A percentile compares a stretch with the other conserved stretches of the same genome.
phyloP scores from a whole-genome alignment of 352 stramenopile species.

The Blastocystis sp. region DNA sequence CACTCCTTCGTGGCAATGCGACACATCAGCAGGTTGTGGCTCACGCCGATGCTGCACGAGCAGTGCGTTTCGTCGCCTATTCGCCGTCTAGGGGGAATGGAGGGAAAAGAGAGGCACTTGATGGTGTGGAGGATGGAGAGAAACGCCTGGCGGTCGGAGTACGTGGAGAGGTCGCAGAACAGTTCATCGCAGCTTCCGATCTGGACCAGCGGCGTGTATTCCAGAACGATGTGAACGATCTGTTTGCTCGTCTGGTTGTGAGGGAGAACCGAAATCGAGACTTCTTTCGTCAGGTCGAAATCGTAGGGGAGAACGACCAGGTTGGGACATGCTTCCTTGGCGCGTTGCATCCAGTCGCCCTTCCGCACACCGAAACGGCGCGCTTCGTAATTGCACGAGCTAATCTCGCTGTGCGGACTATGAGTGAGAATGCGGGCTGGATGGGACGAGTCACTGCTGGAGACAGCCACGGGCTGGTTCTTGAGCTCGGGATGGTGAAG shows the following conservation, averaged over 20 bases:
- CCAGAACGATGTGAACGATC: constrained; percentile 25
- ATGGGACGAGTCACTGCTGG: constrained; percentile 7
- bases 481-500: constrained; percentile 7
- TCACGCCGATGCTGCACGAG: constrained; percentile 18
- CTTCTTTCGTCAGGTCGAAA: constrained; percentile 3
- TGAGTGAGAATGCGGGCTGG: not conserved
- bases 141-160: not conserved
- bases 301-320: constrained; percentile 61
- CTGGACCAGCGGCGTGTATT: constrained; percentile 31
- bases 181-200: constrained; percentile 60
- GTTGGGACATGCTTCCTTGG: constrained; percentile 45
- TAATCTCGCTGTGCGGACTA: constrained; percentile 57
- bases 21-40: constrained; percentile 42
- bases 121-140: constrained; percentile 12
- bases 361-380: constrained; percentile 11
- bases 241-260: not conserved
- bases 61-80: constrained; percentile 24
- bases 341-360: constrained; percentile 51
- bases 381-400: constrained; percentile 61
- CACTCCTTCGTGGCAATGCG: constrained; percentile 56
- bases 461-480: constrained; percentile 2
- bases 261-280: not conserved
- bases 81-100: not conserved
- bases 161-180: constrained; percentile 47
- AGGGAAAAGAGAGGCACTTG: not conserved